Conservation (phyloP, 495 filamentous ascomycete species). For the Pyrenula aspistea region DNA sequence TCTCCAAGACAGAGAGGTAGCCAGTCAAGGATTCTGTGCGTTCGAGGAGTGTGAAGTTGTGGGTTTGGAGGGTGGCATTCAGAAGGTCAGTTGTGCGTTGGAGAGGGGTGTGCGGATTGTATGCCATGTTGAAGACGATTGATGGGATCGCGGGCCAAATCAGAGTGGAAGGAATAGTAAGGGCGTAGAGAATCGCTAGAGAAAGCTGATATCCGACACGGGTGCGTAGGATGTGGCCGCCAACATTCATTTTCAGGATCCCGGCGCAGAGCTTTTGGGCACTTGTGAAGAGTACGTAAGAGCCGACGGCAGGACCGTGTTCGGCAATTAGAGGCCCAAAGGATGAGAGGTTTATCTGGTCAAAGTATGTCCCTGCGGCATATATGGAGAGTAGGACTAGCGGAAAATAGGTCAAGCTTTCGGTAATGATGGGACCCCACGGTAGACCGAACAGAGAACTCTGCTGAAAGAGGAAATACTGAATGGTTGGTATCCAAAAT, state of each 20-base stretch:
- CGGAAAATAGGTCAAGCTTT: constrained; percentile 58
- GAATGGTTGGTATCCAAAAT: constrained; percentile 57
- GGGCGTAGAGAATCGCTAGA: constrained; percentile 47
- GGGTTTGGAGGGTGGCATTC: constrained; percentile 46
- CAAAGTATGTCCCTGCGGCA: constrained; percentile 50
- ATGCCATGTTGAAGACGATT: constrained; percentile 52
- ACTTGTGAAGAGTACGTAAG: constrained; percentile 51
- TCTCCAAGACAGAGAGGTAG: constrained; percentile 83
- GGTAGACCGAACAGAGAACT: constrained; percentile 53
- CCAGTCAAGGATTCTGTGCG: constrained; percentile 77
- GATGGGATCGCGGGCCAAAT: constrained; percentile 47
- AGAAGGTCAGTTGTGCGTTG: constrained; percentile 35
- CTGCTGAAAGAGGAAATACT: constrained; percentile 52
- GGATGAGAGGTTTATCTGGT: constrained; percentile 41
- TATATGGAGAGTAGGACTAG: constrained; percentile 56
- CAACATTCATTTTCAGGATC: constrained; percentile 43
- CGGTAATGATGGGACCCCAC: constrained; percentile 64
- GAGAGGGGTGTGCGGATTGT: constrained; percentile 60
- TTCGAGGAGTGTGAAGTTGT: constrained; percentile 50
- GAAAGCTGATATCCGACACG: constrained; percentile 59
- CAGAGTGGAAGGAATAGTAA: constrained; percentile 55
- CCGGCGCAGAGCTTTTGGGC: constrained; percentile 38
- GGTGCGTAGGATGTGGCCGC: constrained; percentile 49
- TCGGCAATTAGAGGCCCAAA: constrained; percentile 44
- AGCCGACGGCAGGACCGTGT: constrained; percentile 44